Evolutionary conservation across 768 basidiomycete genomes (phyloP), one percentile per base, ranked within the genome.

Genomic region (Suillus lakei): DNA sequence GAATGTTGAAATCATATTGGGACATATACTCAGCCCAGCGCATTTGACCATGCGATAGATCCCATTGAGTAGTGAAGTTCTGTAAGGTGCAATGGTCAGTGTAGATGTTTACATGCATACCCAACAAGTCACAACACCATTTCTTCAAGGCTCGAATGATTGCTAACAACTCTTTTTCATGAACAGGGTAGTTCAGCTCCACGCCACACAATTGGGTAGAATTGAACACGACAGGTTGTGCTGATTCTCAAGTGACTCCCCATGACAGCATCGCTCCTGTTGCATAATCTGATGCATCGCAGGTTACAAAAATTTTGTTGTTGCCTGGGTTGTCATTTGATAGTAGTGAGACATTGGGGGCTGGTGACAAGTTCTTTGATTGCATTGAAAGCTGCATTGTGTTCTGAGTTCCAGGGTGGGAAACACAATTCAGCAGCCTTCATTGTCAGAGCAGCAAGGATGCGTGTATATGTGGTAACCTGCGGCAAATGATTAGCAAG

Each of bases 21-120:
- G 68, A 62, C 0, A 86, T 64, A 26, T 78, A 76, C 63, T 83
- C 76, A 4, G 79, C 44, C 84, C 83, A 84, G 0, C 76, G 67
- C 0, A 74, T 74, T 39, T 83, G 70, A n/a, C n/a, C n/a, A n/a
- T n/a, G n/a, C n/a, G n/a, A n/a, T n/a, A n/a, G n/a, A n/a, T n/a
- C n/a, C n/a, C n/a, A n/a, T n/a, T n/a, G n/a, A n/a, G n/a, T n/a
- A n/a, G n/a, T n/a, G n/a, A n/a, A n/a, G n/a, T n/a, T n/a, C n/a
- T n/a, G n/a, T n/a, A n/a, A n/a, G n/a, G n/a, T n/a, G n/a, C n/a
- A n/a, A n/a, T n/a, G n/a, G n/a, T n/a, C n/a, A n/a, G n/a, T n/a
- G n/a, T n/a, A n/a, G n/a, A n/a, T n/a, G n/a, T n/a, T n/a, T n/a
- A n/a, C n/a, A n/a, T 0, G 43, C 6, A 23, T 12, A 8, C 67